Base-by-base conservation (phyloP, 2,329 filamentous ascomycete species). In the Monosporascus cannonballus region DNA sequence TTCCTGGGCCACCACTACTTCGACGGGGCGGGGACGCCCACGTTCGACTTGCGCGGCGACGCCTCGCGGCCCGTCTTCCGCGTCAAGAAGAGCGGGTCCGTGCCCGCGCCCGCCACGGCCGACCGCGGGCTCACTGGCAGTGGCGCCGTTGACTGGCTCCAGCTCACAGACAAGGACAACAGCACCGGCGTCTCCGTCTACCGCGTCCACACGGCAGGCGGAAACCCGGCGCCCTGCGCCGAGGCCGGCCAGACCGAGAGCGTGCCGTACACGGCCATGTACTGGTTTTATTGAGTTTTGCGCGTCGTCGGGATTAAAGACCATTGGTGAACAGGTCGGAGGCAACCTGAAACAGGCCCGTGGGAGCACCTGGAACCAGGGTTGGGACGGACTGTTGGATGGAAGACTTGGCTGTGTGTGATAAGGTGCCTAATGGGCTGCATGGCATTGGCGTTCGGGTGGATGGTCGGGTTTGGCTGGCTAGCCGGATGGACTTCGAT, bases 1-100 rank as follows among this genome's bases (percentile, higher is more conserved):
- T 75, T 77, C 60, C 64, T 85, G 15, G 87, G 86, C 30, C 76
- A 82, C 61, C 87, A 90, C 75, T 87, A 76, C 77, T 90, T 90
- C 74, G 78, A 78, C 67, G 55, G 56, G 47, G 57, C 63, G 45
- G 69, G 76, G 56, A 68, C 72, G 0, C 86, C 87, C 1, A 81
- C 76, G 14, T 90, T 89, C 65, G 74, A 80, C 54, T 72, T 89
- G 38, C 64, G 69, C 49, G 65, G 61, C 6, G 64, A 68, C 39
- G 61, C 64, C 37, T 63, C 68, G 30, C 67, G 72, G 59, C 66
- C 73, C 63, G 68, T 76, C 58, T 72, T 72, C 54, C 72, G 69
- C 57, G 73, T 64, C 51, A 76, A 75, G 65, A 83, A 83, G 69
- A 56, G 73, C 41, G 75, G 70, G 34, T 66, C 62, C 37, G 73